phyloP scores from a whole-genome alignment of 345 rosid genomes.

The Excoecaria cochinchinensis region DNA sequence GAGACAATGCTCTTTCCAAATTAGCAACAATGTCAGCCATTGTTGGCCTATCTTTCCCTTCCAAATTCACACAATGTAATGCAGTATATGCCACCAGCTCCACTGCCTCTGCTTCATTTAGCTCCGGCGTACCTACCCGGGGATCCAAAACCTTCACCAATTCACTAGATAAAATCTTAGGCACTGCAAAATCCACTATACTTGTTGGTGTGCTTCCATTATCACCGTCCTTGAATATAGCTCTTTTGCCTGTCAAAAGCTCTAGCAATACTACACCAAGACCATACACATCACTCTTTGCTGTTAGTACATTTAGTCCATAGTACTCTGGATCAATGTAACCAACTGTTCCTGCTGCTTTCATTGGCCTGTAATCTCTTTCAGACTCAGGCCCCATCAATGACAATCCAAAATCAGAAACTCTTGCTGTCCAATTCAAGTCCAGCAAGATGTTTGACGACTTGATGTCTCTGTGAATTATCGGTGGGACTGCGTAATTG shows the following conservation, averaged over 20 bases:
- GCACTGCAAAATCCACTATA: conserved; percentile 69
- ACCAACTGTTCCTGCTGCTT: conserved; percentile 81
- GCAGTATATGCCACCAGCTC: conserved; percentile 77
- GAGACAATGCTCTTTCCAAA: conserved; percentile 64
- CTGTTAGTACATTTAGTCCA: conserved; percentile 48
- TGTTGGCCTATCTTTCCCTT: conserved; percentile 70
- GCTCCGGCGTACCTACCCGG: conserved; percentile 54
- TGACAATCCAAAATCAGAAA: conserved; percentile 80
- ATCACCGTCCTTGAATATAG: conserved; percentile 50
- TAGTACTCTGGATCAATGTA: conserved; percentile 85
- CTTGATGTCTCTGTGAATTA: conserved; percentile 83
- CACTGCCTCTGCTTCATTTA: conserved; percentile 68
- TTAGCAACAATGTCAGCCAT: conserved; percentile 62
- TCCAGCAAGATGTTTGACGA: conserved; percentile 79
- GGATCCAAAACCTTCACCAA: conserved; percentile 50
- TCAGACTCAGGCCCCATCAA: conserved; percentile 56
- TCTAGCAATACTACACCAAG: conserved; percentile 80
- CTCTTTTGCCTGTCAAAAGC: conserved; percentile 69
- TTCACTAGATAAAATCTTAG: conserved; percentile 46
- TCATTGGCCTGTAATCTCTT: conserved; percentile 36
- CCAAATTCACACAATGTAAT: conserved; percentile 69
- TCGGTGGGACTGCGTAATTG: conserved; percentile 70
- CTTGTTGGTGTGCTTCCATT: conserved; percentile 46
- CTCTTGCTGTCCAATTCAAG: conserved; percentile 60
- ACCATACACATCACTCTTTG: conserved; percentile 84